Evolutionary conservation across 2,329 filamentous ascomycete species (phyloP), one percentile per base, ranked within the genome.

Genomic region (Neospermospora avenae): DNA sequence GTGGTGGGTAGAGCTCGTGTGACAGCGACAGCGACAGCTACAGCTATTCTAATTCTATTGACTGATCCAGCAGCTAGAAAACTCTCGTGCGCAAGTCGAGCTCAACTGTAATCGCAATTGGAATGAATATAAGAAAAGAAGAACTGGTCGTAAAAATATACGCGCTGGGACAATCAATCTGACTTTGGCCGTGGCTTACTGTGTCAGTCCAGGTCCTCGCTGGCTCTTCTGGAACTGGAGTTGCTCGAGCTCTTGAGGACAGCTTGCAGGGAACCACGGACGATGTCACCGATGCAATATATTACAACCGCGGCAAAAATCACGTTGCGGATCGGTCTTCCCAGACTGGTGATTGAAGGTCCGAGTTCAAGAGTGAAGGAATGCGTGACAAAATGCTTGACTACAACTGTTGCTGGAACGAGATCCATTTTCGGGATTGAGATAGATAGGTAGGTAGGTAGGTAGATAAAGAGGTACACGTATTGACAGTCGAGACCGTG

Each of bases 341-440:
- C 77, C 62, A 83, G 71, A 57, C 75, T 74, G 45, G 79, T 74
- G 54, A 78, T 74, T 18, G 78, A 79, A 20, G 78, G 74, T 49
- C 78, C 79, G 62, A 83, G 70, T 63, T 82, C 77, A 61, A 85
- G 67, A 31, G 77, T 77, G 66, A 84, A 81, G 63, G 77, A 74
- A 64, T 84, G 77, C 57, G 77, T 72, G 63, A 79, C 70, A 63
- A 76, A 73, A 70, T 81, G 79, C 67, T 75, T 76, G 55, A 81
- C 73, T 59, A 74, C 76, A 52, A 77, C 67, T 63, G 76, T 71
- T 48, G 76, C 65, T 57, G 76, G 75, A 55, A 77, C 70, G 70
- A 77, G 77, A 57, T 73, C 71, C 71, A 73, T 73, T 57, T 57
- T 31, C 59, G 10, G 58, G 56, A 52, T 25, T 22, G 42, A 6